Evolutionary conservation across 495 filamentous ascomycete genomes (phyloP).

Genomic region (Xylaria venustula): DNA sequence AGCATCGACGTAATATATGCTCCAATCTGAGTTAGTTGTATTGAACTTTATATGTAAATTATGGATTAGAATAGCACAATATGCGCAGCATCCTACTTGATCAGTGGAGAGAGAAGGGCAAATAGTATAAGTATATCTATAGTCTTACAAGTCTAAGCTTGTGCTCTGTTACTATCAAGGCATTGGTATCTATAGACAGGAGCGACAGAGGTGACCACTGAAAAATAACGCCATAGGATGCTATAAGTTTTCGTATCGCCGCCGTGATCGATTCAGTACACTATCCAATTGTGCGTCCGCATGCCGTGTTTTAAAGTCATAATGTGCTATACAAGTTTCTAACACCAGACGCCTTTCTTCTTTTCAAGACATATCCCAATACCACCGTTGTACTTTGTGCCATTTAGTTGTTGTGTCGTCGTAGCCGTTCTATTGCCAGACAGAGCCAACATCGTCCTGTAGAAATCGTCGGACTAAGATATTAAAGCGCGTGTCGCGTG

Average conservation of each 20-base stretch:
- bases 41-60: too few species aligned
- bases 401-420: background rate
- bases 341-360: conserved; percentile 1
- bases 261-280: too few species aligned
- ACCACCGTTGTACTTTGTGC: background rate
- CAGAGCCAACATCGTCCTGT: conserved; percentile 34
- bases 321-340: background rate
- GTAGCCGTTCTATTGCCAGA: background rate
- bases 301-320: background rate
- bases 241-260: too few species aligned
- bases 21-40: too few species aligned
- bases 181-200: background rate
- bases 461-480: conserved; percentile 44
- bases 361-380: background rate
- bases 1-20: too few species aligned
- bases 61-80: too few species aligned
- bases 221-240: too few species aligned
- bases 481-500: conserved; percentile 44
- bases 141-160: background rate
- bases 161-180: background rate
- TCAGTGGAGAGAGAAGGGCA: too few species aligned
- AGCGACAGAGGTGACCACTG: too few species aligned
- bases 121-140: background rate
- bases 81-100: too few species aligned
- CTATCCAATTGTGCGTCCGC: background rate